Percentiles rank a stretch among this genome's conserved stretches.
Conservation (phyloP, 345 rosid species). For the Zanthoxylum bungeanum region DNA sequence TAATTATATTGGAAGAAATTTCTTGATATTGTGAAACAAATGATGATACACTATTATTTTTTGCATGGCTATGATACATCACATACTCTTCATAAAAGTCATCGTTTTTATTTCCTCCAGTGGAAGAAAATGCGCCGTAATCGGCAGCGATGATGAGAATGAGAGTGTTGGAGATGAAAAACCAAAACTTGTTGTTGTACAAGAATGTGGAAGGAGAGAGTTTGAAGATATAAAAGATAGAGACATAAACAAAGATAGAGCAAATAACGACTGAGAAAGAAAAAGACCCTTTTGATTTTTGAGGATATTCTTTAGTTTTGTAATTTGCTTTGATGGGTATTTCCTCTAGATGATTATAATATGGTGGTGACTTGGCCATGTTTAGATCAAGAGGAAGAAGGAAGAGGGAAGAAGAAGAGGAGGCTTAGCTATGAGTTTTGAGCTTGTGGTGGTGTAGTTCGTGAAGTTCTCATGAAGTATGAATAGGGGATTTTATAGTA, state of each 20-base stretch:
- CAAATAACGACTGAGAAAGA: slow-evolving; percentile 36
- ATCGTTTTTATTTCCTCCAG: slow-evolving; percentile 26
- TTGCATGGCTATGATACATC: slow-evolving; percentile 21
- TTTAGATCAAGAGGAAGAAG: background rate
- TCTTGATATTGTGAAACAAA: slow-evolving; percentile 11
- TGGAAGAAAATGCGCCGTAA: slow-evolving; percentile 48
- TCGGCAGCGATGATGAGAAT: slow-evolving; percentile 61
- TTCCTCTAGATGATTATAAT: slow-evolving; percentile 5
- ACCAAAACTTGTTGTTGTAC: slow-evolving; percentile 51
- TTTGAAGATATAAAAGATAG: slow-evolving; percentile 45
- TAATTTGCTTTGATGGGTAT: background rate
- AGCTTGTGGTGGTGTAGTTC: background rate
- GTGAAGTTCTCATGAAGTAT: slow-evolving; percentile 6
- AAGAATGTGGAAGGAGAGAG: slow-evolving; percentile 53
- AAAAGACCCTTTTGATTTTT: slow-evolving; percentile 27
- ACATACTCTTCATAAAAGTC: slow-evolving; percentile 32
- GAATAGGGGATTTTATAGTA: slow-evolving; percentile 21
- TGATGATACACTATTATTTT: background rate
- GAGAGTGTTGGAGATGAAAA: slow-evolving; percentile 61
- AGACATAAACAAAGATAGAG: slow-evolving; percentile 38
- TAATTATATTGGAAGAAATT: background rate
- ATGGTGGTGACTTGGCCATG: slow-evolving; percentile 26
- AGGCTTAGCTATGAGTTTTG: background rate
- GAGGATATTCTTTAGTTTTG: slow-evolving; percentile 21
- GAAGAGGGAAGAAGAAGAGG: background rate